Base-by-base conservation (phyloP, 345 rosid genomes). In the Linum lewisii region DNA sequence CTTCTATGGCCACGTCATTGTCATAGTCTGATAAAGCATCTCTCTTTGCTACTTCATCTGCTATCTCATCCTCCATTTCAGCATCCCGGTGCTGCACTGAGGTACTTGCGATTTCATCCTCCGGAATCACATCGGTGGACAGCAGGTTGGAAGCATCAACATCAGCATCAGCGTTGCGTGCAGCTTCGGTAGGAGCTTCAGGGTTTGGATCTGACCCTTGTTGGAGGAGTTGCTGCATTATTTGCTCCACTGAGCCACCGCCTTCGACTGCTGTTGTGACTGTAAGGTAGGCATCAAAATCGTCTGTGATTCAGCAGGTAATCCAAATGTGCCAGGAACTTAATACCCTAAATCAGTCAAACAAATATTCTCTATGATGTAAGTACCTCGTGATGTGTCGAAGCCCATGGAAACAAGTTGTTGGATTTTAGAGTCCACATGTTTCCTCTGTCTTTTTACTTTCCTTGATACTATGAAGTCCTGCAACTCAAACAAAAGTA, bases 391-490 rank as follows among this genome's bases (percentile, higher is more conserved):
- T 47, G 83, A 75, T 73, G 86, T 78, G 70, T 78, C 97, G 66
- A 88, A 92, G n/a, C 98, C 98, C 98, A 88, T 92, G 21, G 82
- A 66, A 20, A 88, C 89, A 65, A 88, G 91, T 69, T 62, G 75
- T 69, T 86, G 85, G 10, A 82, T 64, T 47, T 57, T 68, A 38
- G 72, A 69, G 53, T 65, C 60, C 32, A 63, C 65, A 23, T 68
- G 44, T 60, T 63, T 68, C 76, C 20, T 65, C 54, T 66, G 75
- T 42, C 95, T 76, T 80, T 86, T 86, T 62, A 84, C 74, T 81
- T 83, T 88, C 72, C 81, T 79, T 1, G 95, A 73, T 59, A 80
- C 96, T 62, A 88, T 82, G 75, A 75, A 70, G 63, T 64, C 63
- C 95, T 86, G 78, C 59, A 67, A 21, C 36, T 59, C 54, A 64